Evolutionary conservation across 768 basidiomycete genomes (phyloP).

Genomic region (Suillus subaureus): DNA sequence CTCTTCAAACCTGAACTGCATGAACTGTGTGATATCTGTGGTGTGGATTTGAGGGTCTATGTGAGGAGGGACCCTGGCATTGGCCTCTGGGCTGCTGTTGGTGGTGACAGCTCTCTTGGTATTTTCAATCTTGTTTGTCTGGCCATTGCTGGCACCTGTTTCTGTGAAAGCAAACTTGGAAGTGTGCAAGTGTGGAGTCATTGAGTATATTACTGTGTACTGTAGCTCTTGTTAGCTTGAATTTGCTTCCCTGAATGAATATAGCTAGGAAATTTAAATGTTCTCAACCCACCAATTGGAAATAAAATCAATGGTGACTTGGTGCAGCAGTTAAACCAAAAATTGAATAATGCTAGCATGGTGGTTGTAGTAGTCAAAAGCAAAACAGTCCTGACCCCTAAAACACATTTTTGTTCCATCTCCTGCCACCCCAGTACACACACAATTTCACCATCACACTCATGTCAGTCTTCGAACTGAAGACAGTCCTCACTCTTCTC

Average conservation of each 20-base stretch:
- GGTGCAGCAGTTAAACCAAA: background rate
- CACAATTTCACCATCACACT: background rate
- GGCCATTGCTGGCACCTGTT: background rate
- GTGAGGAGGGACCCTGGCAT: background rate
- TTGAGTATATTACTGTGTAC: conserved; percentile 31
- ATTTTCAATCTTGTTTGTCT: background rate
- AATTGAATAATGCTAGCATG: background rate
- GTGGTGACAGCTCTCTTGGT: background rate
- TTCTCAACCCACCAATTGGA: background rate
- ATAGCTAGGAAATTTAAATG: background rate
- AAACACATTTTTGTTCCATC: background rate
- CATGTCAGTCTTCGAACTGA: conserved; percentile 18
- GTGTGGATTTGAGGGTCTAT: background rate
- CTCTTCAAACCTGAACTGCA: background rate
- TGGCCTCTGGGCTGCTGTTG: background rate
- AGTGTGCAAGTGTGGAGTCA: conserved; percentile 40
- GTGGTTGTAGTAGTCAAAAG: background rate
- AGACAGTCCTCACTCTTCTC: conserved; percentile 6
- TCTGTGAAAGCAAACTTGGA: background rate
- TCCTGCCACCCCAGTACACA: background rate
- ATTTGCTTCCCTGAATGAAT: background rate
- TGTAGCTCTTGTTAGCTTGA: conserved; percentile 14
- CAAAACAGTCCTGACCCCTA: background rate
- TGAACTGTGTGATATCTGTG: background rate
- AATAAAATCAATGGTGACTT: background rate